Evolutionary conservation across 306 rosid genomes (phyloP).

Genomic region (Inga laurina): DNA sequence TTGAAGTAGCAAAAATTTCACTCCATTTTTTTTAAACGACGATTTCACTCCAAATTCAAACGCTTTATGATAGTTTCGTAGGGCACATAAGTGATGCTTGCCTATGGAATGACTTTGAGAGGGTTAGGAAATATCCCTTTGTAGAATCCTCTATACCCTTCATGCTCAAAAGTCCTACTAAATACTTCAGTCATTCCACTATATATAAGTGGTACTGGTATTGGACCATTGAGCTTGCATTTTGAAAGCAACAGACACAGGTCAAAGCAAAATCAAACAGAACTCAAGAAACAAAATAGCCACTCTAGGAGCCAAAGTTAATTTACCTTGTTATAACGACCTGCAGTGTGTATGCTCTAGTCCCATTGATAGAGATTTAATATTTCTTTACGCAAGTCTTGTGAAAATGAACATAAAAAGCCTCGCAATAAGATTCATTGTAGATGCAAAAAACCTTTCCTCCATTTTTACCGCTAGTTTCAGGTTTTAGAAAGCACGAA

Average conservation of each 20-base stretch:
- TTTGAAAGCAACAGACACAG: slow-evolving; percentile 38
- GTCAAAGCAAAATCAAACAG: neutral
- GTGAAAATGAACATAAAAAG: too few relatives aligned
- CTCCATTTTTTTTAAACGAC: neutral
- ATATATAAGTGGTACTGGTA: slow-evolving; percentile 33
- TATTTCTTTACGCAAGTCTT: too few relatives aligned
- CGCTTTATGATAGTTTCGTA: slow-evolving; percentile 75
- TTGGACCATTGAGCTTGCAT: slow-evolving; percentile 66
- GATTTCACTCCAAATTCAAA: slow-evolving; percentile 53
- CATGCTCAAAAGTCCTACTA: too few relatives aligned
- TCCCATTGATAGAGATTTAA: too few relatives aligned
- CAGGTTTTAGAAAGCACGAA: neutral
- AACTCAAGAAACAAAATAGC: neutral
- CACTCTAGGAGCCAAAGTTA: neutral
- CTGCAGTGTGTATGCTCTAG: slow-evolving; percentile 64
- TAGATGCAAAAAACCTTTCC: slow-evolving; percentile 13
- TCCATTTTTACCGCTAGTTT: slow-evolving; percentile 24
- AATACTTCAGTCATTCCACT: too few relatives aligned
- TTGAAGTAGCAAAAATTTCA: slow-evolving; percentile 41
- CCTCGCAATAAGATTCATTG: too few relatives aligned
- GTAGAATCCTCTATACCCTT: slow-evolving; percentile 2
- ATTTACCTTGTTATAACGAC: slow-evolving; percentile 70
- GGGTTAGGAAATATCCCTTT: slow-evolving; percentile 87
- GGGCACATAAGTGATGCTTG: slow-evolving; percentile 88
- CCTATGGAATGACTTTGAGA: slow-evolving; percentile 91